Base-by-base conservation (phyloP, 352 stramenopile genomes). In the Saprolegnia diclina region DNA sequence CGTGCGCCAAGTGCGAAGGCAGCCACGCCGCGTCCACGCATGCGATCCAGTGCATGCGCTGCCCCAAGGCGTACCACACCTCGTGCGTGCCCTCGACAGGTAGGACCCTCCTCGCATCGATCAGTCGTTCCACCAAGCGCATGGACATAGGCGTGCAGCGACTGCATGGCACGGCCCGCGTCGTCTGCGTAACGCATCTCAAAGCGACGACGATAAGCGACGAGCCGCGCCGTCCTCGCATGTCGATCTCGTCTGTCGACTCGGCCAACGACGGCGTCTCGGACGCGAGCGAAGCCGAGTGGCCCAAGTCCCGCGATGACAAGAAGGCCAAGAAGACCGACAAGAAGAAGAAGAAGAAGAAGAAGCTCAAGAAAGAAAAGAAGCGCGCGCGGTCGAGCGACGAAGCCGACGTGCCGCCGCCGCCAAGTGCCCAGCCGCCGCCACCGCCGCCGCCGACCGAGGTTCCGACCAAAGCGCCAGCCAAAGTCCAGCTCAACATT, bases 51-150 rank as follows among this genome's bases (percentile, higher is more conserved):
- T 94, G 86, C 54, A 85, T 87, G 74, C 73, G 86, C 6, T 94
- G 86, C 56, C 84, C 86, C 0, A 83, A 90, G 52, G 86, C 86
- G 21, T 94, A 90, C 52, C 86, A 94, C 65, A 83, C 83, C 48
- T 85, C 81, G 61, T 94, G 86, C 74, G 55, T 94, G 38, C 86
- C 86, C 6, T 40, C 63, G n/a, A 62, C 63, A 21, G 63, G 63
- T 69, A 59, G 24, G 16, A 56, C 18, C 13, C 9, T 7, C 42
- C 42, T 48, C 11, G 5, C 24, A 54, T 42, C 13, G 4, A 13
- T 26, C 24, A 29, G 5, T 14, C 2, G 11, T 37, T 10, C n/a
- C 56, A 24, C 21, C 40, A 32, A n/a, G 18, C 18, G 29, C 18
- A 9, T 24, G 50, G 1, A 16, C 10, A 52, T 62, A 69, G 63